Conservation (phyloP, 2,329 filamentous ascomycete species). For the Mycosphaerella arachidis region DNA sequence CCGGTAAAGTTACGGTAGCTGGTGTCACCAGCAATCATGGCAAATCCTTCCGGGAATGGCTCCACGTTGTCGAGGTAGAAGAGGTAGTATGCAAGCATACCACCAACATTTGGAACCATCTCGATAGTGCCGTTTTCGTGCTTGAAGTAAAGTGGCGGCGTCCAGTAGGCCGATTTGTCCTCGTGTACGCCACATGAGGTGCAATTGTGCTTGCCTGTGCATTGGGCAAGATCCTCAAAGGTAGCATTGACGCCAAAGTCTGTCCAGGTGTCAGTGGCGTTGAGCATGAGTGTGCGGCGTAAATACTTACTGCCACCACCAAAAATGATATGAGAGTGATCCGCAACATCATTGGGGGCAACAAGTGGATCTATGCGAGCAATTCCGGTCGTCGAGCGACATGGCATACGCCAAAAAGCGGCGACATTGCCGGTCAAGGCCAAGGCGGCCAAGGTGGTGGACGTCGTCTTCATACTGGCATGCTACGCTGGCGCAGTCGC, state of each 20-base stretch:
- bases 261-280: slow-evolving; percentile 35
- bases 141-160: slow-evolving; percentile 72
- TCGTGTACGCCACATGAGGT: slow-evolving; percentile 75
- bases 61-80: slow-evolving; percentile 61
- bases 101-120: slow-evolving; percentile 69
- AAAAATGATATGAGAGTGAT: slow-evolving; percentile 70
- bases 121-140: slow-evolving; percentile 63
- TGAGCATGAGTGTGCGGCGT: neutral
- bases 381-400: slow-evolving; percentile 63
- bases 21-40: slow-evolving; percentile 75
- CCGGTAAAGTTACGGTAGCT: slow-evolving; percentile 64
- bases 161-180: slow-evolving; percentile 86
- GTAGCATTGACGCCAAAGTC: slow-evolving; percentile 60
- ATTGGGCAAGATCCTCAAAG: slow-evolving; percentile 56
- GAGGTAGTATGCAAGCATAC: slow-evolving; percentile 90
- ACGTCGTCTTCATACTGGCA: slow-evolving; percentile 25
- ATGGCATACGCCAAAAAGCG: slow-evolving; percentile 90
- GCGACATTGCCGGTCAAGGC: slow-evolving; percentile 28
- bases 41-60: slow-evolving; percentile 72
- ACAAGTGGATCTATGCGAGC: slow-evolving; percentile 76
- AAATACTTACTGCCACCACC: slow-evolving; percentile 66
- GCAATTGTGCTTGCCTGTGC: slow-evolving; percentile 62
- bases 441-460: slow-evolving; percentile 22
- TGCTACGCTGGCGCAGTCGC: neutral
- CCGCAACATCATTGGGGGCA: slow-evolving; percentile 53